Percentiles rank a stretch among this genome's conserved stretches.
phyloP scores from a whole-genome alignment of 768 basidiomycete genomes.

The Sarcodon aspratus region DNA sequence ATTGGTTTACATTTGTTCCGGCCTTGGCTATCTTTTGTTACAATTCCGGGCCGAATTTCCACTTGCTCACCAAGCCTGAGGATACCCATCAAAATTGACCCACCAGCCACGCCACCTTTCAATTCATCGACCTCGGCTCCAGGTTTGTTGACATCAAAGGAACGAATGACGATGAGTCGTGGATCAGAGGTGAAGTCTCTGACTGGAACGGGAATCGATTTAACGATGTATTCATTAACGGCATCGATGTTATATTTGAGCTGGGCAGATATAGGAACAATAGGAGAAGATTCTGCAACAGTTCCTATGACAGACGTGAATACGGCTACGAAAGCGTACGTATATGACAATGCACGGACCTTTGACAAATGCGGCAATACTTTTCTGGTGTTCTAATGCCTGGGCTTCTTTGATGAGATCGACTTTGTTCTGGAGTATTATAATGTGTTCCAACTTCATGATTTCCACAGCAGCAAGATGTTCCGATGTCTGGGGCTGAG shows the following conservation, averaged over 20 bases:
- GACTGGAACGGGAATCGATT: conserved; percentile 87
- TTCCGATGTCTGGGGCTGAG: conserved; percentile 97
- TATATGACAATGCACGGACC: conserved; percentile 30
- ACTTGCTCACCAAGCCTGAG: conserved; percentile 86
- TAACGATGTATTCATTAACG: conserved; percentile 97
- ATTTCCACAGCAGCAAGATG: conserved; percentile 98
- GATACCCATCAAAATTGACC: conserved; percentile 88
- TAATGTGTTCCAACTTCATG: conserved; percentile 97
- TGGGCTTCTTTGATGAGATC: conserved; percentile 94
- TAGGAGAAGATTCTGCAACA: conserved; percentile 93
- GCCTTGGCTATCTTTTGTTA: conserved; percentile 88
- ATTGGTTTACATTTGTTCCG: conserved; percentile 90
- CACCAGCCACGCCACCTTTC: conserved; percentile 97
- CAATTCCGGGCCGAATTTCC: conserved; percentile 94
- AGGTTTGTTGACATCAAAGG: conserved; percentile 99
- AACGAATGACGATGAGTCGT: conserved; percentile 94
- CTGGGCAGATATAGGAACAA: conserved; percentile 98
- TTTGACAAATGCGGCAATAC: conserved; percentile 92
- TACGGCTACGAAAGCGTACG: background rate
- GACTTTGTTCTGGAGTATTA: conserved; percentile 98
- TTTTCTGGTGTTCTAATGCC: conserved; percentile 92
- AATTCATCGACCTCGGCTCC: conserved; percentile 95
- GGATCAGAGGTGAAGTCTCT: conserved; percentile 91
- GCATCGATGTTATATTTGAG: conserved; percentile 99
- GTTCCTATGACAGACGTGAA: conserved; percentile 53